A percentile compares a stretch with the other conserved stretches of the same genome.
Conservation (phyloP, 192 early-diverging fungal genomes). For the Coemansia javaensis region DNA sequence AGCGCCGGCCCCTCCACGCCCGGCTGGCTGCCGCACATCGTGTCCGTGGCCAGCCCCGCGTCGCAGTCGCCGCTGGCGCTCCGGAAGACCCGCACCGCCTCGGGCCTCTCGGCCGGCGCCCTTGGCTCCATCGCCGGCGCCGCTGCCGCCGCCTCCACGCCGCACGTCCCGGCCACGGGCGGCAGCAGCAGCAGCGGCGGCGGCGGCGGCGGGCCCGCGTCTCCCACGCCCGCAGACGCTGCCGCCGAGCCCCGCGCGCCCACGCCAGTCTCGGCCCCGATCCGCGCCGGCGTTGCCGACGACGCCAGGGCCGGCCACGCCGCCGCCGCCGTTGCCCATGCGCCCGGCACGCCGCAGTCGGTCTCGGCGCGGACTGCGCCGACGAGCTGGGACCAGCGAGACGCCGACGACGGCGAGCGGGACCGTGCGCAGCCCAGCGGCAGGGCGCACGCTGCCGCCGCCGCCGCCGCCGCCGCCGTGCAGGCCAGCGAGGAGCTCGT, state of each 20-base stretch:
- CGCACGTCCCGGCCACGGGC: slow-evolving; percentile 15
- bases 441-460: not conserved
- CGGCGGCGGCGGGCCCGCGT: not conserved
- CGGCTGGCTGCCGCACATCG: slow-evolving; percentile 43
- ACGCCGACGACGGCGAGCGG: not conserved
- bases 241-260: slow-evolving; percentile 6
- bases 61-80: slow-evolving; percentile 2
- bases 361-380: slow-evolving; percentile 4
- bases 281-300: slow-evolving; percentile 3
- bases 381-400: slow-evolving; percentile 4
- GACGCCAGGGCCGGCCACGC: not conserved
- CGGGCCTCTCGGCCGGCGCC: slow-evolving; percentile 11
- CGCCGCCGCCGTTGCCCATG: not conserved
- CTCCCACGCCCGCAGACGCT: too few relatives aligned
- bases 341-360: slow-evolving; percentile 19
- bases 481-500: not conserved
- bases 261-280: slow-evolving; percentile 19
- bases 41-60: slow-evolving; percentile 33
- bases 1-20: slow-evolving; percentile 23
- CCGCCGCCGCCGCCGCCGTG: not conserved
- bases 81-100: slow-evolving; percentile 25
- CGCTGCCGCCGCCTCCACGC: too few relatives aligned
- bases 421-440: slow-evolving; percentile 2
- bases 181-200: not conserved
- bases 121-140: slow-evolving; percentile 3